Evolutionary conservation across 176 grass and related monocot species (phyloP), one percentile per base, ranked within the genome.

Genomic region (Puya raimondii): DNA sequence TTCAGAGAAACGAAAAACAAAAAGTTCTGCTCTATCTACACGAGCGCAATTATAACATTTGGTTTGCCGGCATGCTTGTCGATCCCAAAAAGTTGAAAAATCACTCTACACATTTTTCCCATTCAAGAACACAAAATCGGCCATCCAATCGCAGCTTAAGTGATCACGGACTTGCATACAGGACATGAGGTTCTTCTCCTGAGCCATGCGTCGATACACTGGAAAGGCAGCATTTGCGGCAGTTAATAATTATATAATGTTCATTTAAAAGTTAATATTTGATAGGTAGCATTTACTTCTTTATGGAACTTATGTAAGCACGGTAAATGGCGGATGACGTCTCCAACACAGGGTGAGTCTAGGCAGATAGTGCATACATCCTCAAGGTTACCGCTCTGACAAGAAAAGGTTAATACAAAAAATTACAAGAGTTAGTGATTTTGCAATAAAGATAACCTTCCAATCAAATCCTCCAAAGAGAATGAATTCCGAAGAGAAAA

Each of bases 151-250:
- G 54, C 53, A 23, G 52, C 18, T 79, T 66, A 90, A 53, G 79
- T 64, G 12, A 90, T 78, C 57, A 58, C 68, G 14, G 70, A 83
- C 69, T 97, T 97, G 89, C 94, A 97, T 27, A 97, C 65, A 0
- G 94, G 86, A 47, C 94, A 97, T 51, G 66, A 72, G 56, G 61
- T 90, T 53, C 26, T 90, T 73, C 88, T 90, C 70, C 74, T 56
- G 29, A 97, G 84, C 94, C 94, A 97, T 69, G 48, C 73, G 74
- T 97, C 89, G 66, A 97, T 97, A 73, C 94, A 92, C 94, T 97
- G 74, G 25, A 57, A 53, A 51, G 61, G 26, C 23, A 58, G 26
- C 79, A 82, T 42, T 42, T 42, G 50, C 75, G 10, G 63, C 74
- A 63, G 6, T 22, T 51, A 11, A 80, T 70, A 14, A 12, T 73